Conservation (phyloP, 805 yeast genomes). For the Metschnikowia kunwiensis region DNA sequence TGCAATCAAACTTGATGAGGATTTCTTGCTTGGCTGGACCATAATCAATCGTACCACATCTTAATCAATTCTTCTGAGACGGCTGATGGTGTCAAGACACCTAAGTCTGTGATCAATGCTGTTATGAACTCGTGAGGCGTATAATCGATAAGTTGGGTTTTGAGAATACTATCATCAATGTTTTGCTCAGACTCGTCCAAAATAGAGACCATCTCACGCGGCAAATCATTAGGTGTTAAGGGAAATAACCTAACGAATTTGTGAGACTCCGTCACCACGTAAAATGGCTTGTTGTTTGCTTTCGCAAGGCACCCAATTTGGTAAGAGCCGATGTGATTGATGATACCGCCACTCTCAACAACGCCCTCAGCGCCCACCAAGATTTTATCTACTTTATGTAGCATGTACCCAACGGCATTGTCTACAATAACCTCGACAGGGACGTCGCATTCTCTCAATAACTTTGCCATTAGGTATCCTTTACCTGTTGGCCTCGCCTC, state of each 20-base stretch:
- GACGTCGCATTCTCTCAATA: constrained; percentile 66
- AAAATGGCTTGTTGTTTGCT: constrained; percentile 86
- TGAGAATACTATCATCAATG: constrained; percentile 22
- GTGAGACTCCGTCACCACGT: constrained; percentile 92
- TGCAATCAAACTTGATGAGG: constrained; percentile 20
- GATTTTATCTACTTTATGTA: constrained; percentile 88
- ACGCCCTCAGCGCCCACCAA: constrained; percentile 99
- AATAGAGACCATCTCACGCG: constrained; percentile 38
- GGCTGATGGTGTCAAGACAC: constrained; percentile 95
- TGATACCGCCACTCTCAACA: constrained; percentile 97
- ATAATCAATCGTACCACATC: constrained; percentile 87
- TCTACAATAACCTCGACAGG: constrained; percentile 90
- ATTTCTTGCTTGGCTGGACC: neutral
- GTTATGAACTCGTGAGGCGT: constrained; percentile 96
- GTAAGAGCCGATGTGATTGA: constrained; percentile 91
- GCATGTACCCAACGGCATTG: constrained; percentile 88
- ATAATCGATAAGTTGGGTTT: constrained; percentile 63
- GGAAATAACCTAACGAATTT: constrained; percentile 97
- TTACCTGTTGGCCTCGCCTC: constrained; percentile 86
- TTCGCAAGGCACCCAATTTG: constrained; percentile 92
- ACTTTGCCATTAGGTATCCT: constrained; percentile 68
- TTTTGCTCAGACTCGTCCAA: constrained; percentile 23
- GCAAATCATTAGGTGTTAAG: constrained; percentile 86
- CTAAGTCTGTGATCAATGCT: constrained; percentile 92
- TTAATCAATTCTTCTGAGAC: constrained; percentile 98